Percentiles rank a stretch among this genome's conserved stretches.
These are phyloP conservation scores for Blastosporella zonata DNA, from an alignment of 1,284 basidiomycete species.

Conservation along the genomic window DNA sequence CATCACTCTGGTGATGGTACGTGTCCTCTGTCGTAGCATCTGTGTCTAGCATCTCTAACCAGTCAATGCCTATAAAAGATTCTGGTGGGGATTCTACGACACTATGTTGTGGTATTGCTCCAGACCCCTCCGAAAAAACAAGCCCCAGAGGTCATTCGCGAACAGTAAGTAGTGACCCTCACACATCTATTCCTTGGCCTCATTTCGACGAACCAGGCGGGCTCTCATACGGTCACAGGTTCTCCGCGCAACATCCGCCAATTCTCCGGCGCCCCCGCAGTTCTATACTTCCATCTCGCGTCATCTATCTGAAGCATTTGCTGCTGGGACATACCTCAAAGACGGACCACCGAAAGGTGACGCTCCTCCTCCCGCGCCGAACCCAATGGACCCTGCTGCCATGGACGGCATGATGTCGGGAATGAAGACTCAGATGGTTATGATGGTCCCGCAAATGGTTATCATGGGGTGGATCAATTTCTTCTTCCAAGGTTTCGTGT, in stretches of 20 bases:
- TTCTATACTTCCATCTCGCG: slow-evolving; percentile 77
- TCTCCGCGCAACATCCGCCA: slow-evolving; percentile 75
- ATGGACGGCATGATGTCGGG: slow-evolving; percentile 99
- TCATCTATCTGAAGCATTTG: slow-evolving; percentile 68
- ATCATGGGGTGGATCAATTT: slow-evolving; percentile 99
- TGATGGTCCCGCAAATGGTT: slow-evolving; percentile 97
- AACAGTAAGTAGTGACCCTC: slow-evolving; percentile 71
- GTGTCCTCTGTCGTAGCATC: slow-evolving; percentile 23
- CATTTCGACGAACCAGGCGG: slow-evolving; percentile 51
- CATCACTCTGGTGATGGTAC: slow-evolving; percentile 95
- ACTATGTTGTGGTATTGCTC: slow-evolving; percentile 89
- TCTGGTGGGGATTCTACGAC: slow-evolving; percentile 89
- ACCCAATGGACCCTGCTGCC: slow-evolving; percentile 83
- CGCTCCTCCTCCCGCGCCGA: slow-evolving; percentile 53
- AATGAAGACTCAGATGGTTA: slow-evolving; percentile 99
- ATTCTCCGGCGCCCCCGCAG: slow-evolving; percentile 75
- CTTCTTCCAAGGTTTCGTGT: slow-evolving; percentile 97
- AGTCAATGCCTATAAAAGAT: slow-evolving; percentile 50
- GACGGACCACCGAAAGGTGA: slow-evolving; percentile 74
- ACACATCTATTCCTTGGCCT: slow-evolving; percentile 2
- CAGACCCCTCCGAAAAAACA: slow-evolving; percentile 85
- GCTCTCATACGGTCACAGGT: slow-evolving; percentile 82
- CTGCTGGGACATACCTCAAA: slow-evolving; percentile 80
- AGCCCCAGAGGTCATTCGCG: slow-evolving; percentile 76
- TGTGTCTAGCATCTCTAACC: not conserved